Base-by-base conservation (phyloP, 805 yeast genomes). In the Jamesozyma spencerorum region DNA sequence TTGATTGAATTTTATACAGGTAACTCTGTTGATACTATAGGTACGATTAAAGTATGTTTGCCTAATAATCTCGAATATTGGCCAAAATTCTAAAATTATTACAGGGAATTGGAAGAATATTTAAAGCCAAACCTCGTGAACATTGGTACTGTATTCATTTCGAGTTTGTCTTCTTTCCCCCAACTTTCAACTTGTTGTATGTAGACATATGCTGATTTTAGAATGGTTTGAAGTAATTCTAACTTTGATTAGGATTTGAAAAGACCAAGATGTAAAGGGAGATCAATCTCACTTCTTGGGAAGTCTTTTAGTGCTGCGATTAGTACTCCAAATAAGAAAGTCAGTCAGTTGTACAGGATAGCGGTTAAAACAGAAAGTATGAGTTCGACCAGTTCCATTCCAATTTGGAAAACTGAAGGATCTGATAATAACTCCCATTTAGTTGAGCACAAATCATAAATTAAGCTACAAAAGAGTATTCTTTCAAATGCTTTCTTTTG, bases 1-100 rank as follows among this genome's bases (percentile, higher is more conserved):
- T 70, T 83, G 4, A 79, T 90, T 14, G 77, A 92, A 1, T 76
- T 90, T 0, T 92, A 74, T 59, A 90, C 97, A 0, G 98, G 98
- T 2, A 84, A 86, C 54, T 55, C 74, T 4, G 67, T 68, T n/a
- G 84, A 86, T 49, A 62, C 63, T 22, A 72, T 86, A 0, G 60
- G 67, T 15, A 94, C 80, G 2, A 75, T 73, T 28, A 70, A 79
- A 43, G 71, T 84, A 14, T 66, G 72, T 70, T 81, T 39, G 3
- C 68, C 71, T 3, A 45, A 51, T 13, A 60, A 66, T 37, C 47
- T 49, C 0, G 26, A 47, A 1, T 41, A 46, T 22, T 66, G 70
- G 70, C 60, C 62, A 4, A 51, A 54, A 15, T 73, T 86, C 40
- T 73, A 69, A 34, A 66, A 70, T 11, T 84, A 82, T 51, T 69